phyloP scores from a whole-genome alignment of 768 basidiomycete species.

The Neoboletus subvelutipes region DNA sequence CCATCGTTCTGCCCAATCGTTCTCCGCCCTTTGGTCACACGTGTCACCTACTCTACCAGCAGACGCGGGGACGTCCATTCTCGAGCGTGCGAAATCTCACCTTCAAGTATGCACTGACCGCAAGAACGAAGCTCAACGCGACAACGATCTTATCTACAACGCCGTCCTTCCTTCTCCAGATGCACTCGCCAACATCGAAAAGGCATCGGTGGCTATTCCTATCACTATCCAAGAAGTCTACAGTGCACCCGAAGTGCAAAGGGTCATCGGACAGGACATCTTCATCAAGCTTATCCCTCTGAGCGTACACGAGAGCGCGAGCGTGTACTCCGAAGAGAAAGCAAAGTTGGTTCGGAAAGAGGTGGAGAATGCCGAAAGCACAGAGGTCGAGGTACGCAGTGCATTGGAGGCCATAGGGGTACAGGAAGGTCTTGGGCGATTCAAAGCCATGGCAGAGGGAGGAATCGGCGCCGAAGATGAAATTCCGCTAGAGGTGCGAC shows the following conservation, averaged over 20 bases:
- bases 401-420: constrained; percentile 82
- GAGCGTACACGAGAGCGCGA: constrained; percentile 93
- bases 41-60: constrained; percentile 81
- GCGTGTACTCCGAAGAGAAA: constrained; percentile 98
- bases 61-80: constrained; percentile 77
- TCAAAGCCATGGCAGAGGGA: constrained; percentile 68
- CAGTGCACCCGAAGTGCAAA: constrained; percentile 85
- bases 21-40: constrained; percentile 69
- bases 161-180: constrained; percentile 80
- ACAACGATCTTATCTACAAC: constrained; percentile 98
- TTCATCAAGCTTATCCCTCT: constrained; percentile 87
- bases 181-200: constrained; percentile 79
- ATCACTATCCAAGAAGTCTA: constrained; percentile 96
- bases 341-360: constrained; percentile 90
- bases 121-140: constrained; percentile 72
- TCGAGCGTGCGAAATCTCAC: constrained; percentile 83
- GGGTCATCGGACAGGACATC: constrained; percentile 89
- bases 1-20: constrained; percentile 60
- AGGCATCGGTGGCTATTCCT: constrained; percentile 74
- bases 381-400: constrained; percentile 77
- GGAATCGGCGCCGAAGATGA: constrained; percentile 62
- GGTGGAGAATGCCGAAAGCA: constrained; percentile 81
- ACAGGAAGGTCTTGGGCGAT: constrained; percentile 65
- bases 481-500: constrained; percentile 66
- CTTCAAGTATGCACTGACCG: constrained; percentile 73